phyloP scores from a whole-genome alignment of 345 rosid species.

The Sonneratia caseolaris region DNA sequence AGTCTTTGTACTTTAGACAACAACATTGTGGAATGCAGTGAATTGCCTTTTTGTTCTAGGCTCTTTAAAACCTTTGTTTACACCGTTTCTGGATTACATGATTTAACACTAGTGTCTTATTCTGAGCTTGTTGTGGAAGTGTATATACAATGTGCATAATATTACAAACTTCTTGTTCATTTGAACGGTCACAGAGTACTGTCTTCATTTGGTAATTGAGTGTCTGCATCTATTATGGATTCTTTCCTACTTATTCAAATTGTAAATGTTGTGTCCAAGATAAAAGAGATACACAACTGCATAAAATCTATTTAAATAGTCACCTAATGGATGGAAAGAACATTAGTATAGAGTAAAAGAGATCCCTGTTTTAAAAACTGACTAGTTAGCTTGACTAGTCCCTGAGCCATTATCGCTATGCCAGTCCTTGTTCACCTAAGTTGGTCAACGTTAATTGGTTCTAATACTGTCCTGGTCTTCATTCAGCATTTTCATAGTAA shows the following conservation, averaged over 20 bases:
- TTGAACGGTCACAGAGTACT: neutral
- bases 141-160: neutral
- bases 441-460: neutral
- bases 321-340: neutral
- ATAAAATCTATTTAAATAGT: too few species aligned
- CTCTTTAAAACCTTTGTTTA: neutral
- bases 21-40: too few species aligned
- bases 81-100: neutral
- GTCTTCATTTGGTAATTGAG: neutral
- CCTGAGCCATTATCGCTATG: neutral
- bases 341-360: neutral
- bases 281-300: too few species aligned
- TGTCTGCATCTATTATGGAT: neutral
- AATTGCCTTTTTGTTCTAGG: too few species aligned
- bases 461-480: neutral
- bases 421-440: neutral
- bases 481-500: neutral
- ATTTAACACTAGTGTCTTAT: neutral
- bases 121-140: neutral
- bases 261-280: neutral
- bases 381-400: neutral
- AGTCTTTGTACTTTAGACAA: too few species aligned
- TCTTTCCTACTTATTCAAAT: neutral
- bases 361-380: neutral
- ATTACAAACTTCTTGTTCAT: neutral